Base-by-base conservation (phyloP, 257 asterid species). In the Solanum pinnatisectum region DNA sequence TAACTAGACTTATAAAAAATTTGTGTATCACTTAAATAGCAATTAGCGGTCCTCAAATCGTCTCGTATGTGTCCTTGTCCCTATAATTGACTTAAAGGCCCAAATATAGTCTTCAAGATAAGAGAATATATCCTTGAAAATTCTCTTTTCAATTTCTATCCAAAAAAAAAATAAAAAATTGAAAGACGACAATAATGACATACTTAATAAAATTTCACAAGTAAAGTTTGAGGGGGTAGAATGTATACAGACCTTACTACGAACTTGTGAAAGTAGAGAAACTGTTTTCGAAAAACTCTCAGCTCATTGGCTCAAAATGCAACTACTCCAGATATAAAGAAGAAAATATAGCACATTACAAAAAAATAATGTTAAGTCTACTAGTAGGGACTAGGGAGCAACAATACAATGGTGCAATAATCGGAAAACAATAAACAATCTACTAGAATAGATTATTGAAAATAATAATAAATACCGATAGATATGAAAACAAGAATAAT, bases 231-330 rank as follows among this genome's bases (percentile, higher is more conserved):
- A 18, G 10, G 1, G 3, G 10, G 4, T 56, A 18, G 1, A 56
- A 56, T 56, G 0, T 56, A 56, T 1, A 8, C 0, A 20, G 4
- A 56, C 10, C 1, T 56, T 18, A 56, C n/a, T 0, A 56, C n/a
- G 6, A 56, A 6, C n/a, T 56, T 10, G 1, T 18, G 10, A 18
- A 56, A 4, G 0, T 56, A 3, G 10, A 56, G 10, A 18, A 0
- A 3, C 6, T 6, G 8, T 52, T 52, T 16, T 52, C 4, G 3
- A 52, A 52, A 16, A 3, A 52, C 4, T 13, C 0, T 46, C 35
- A 33, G 35, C 3, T 33, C 35, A 0, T 42, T 13, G 49, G 13
- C 49, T 10, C 1, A 42, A 42, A 33, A 7, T 18, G 4, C 1
- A 56, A 18, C n/a, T 56, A 56, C 7, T 6, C 1, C 11, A 56